phyloP scores from a whole-genome alignment of 495 filamentous ascomycete genomes.

The Cercophora scortea region DNA sequence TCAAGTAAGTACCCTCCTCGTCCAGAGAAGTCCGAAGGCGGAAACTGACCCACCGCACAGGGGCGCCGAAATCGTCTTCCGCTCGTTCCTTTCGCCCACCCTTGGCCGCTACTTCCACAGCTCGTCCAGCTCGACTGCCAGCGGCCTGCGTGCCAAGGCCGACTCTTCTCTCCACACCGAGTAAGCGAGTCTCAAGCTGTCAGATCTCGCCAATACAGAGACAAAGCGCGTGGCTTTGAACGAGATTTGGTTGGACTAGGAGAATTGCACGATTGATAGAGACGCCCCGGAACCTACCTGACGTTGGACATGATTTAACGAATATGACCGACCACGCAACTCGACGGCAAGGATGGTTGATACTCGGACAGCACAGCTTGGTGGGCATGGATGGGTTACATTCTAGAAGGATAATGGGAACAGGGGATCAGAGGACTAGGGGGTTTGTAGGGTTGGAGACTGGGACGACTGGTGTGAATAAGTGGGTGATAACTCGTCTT shows the following conservation, averaged over 20 bases:
- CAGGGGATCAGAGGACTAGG: neutral
- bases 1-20: slow-evolving; percentile 55
- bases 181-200: slow-evolving; percentile 19
- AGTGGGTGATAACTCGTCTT: too few species aligned
- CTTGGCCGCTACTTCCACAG: slow-evolving; percentile 82
- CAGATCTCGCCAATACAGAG: neutral
- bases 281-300: slow-evolving; percentile 13
- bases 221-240: slow-evolving; percentile 17
- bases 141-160: slow-evolving; percentile 85
- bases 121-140: slow-evolving; percentile 67
- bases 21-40: neutral
- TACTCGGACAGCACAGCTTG: slow-evolving; percentile 5
- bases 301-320: slow-evolving; percentile 21
- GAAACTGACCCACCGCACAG: slow-evolving; percentile 34
- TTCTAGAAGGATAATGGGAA: slow-evolving; percentile 4
- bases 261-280: slow-evolving; percentile 1
- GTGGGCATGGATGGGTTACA: slow-evolving; percentile 3
- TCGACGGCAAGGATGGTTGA: slow-evolving; percentile 12
- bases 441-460: too few species aligned
- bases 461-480: too few species aligned
- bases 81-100: slow-evolving; percentile 85
- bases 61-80: slow-evolving; percentile 93
- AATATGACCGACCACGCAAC: slow-evolving; percentile 10
- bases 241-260: slow-evolving; percentile 3
- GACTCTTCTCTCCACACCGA: slow-evolving; percentile 59